A percentile compares a stretch with the other conserved stretches of the same genome.
Evolutionary conservation across 2,329 filamentous ascomycete species (phyloP).

Genomic region (Epichloe baconii): DNA sequence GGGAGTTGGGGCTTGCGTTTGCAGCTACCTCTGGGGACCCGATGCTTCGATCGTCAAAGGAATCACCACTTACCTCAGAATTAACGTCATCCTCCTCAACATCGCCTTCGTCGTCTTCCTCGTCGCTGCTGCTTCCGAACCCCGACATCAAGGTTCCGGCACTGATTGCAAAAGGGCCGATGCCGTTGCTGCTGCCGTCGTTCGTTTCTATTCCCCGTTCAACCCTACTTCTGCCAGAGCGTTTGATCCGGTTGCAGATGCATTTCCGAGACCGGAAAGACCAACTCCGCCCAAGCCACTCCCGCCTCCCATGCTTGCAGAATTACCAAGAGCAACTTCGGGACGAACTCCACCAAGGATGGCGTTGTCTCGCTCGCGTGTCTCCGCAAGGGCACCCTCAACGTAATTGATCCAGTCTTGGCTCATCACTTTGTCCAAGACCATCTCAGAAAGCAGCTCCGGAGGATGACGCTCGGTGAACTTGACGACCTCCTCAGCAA

Average conservation of each 20-base stretch:
- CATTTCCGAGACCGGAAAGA: constrained; percentile 29
- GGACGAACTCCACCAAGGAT: constrained; percentile 91
- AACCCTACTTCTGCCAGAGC: constrained; percentile 72
- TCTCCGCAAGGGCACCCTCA: constrained; percentile 84
- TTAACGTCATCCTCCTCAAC: constrained; percentile 65
- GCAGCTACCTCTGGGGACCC: constrained; percentile 16
- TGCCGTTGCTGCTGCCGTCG: constrained; percentile 52
- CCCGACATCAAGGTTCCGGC: constrained; percentile 70
- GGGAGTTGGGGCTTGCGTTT: constrained; percentile 12
- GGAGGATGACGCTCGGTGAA: constrained; percentile 91
- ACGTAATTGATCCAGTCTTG: constrained; percentile 91
- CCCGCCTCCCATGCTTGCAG: constrained; percentile 44
- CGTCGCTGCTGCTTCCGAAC: constrained; percentile 89
- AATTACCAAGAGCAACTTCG: constrained; percentile 73
- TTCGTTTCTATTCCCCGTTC: constrained; percentile 60
- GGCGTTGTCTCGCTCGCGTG: constrained; percentile 92
- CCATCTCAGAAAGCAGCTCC: constrained; percentile 69
- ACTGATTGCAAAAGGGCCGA: constrained; percentile 59
- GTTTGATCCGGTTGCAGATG: constrained; percentile 37
- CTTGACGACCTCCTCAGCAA: constrained; percentile 96
- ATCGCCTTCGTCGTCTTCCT: constrained; percentile 91
- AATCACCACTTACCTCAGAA: constrained; percentile 47
- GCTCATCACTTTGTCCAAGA: constrained; percentile 80
- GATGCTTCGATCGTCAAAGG: constrained; percentile 18
- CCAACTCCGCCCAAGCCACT: constrained; percentile 35